Base-by-base conservation (phyloP, 371 early-diverging fungal genomes). In the Mucor ambiguus region DNA sequence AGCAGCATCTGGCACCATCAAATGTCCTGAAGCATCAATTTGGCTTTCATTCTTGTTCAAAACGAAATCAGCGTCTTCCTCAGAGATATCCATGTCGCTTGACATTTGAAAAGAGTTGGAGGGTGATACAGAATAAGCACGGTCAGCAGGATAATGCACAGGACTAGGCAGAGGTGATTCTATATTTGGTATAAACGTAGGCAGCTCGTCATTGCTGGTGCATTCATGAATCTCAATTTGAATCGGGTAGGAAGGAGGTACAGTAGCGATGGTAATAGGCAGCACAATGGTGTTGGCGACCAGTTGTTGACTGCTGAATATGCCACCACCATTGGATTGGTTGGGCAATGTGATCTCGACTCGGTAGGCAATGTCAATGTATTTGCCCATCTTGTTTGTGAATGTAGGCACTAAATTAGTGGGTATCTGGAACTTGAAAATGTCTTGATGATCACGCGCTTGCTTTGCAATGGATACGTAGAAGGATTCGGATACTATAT, bases 161-260 rank as follows among this genome's bases (percentile, higher is more conserved):
- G 74, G 78, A 55, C 76, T 77, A 10, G 75, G 74, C 4, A 71
- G 32, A n/a, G 80, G 76, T 0, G 80, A 80, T 20, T 78, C 78
- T 29, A 70, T 65, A 52, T 66, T 70, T 29, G 74, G 72, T 48
- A 77, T 72, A 58, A 77, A 80, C n/a, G 66, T 44, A 29, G 80
- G 80, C 22, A 71, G 37, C 41, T 67, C 61, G 33, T 24, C n/a
- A 10, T 66, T 33, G 16, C n/a, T 18, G 22, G 29, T 32, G 8
- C 44, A 8, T 20, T 61, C 63, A 43, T 60, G 55, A 10, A 60
- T 56, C 12, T 54, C 16, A 16, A 69, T 22, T 4, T 43, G 60
- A 30, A 72, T 56, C 7, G 72, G 72, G 28, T 63, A 72, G 20
- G 26, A 56, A 14, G 69, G 69, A 11, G 72, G 69, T 9, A 68